Percentiles rank a stretch among this genome's conserved stretches.
Conservation (phyloP, 2,329 filamentous ascomycete species). For the Alternaria burnsii region DNA sequence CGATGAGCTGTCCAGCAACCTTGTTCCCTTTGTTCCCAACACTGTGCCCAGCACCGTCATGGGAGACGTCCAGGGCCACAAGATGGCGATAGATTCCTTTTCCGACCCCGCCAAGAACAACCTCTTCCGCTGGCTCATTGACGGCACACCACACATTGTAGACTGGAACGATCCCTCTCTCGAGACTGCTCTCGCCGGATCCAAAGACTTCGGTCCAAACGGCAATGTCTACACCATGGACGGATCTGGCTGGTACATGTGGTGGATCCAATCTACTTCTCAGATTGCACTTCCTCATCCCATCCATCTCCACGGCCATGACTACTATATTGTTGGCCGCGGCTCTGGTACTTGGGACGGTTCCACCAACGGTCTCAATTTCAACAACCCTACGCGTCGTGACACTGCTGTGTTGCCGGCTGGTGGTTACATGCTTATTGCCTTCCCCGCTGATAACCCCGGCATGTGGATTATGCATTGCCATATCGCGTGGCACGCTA, state of each 20-base stretch:
- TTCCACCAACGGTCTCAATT: slow-evolving; percentile 40
- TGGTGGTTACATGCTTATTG: slow-evolving; percentile 58
- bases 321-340: slow-evolving; percentile 54
- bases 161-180: slow-evolving; percentile 57
- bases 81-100: slow-evolving; percentile 42
- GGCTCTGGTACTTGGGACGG: slow-evolving; percentile 50
- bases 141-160: slow-evolving; percentile 50
- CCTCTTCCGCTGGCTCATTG: slow-evolving; percentile 55
- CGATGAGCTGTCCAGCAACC: slow-evolving; percentile 46
- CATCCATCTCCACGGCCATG: slow-evolving; percentile 54
- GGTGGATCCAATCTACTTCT: slow-evolving; percentile 56
- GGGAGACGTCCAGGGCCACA: slow-evolving; percentile 31
- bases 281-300: slow-evolving; percentile 50
- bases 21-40: slow-evolving; percentile 53
- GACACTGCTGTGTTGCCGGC: slow-evolving; percentile 51
- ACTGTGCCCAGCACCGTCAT: slow-evolving; percentile 49
- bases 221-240: slow-evolving; percentile 43
- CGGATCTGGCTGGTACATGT: slow-evolving; percentile 54
- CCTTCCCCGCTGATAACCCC: slow-evolving; percentile 63
- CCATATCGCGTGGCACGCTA: slow-evolving; percentile 49
- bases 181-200: slow-evolving; percentile 52
- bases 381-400: slow-evolving; percentile 51
- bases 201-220: slow-evolving; percentile 33
- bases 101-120: slow-evolving; percentile 46
- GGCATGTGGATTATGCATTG: slow-evolving; percentile 54